phyloP scores from a whole-genome alignment of 192 early-diverging fungal species.

The Chytriomyces sp. region DNA sequence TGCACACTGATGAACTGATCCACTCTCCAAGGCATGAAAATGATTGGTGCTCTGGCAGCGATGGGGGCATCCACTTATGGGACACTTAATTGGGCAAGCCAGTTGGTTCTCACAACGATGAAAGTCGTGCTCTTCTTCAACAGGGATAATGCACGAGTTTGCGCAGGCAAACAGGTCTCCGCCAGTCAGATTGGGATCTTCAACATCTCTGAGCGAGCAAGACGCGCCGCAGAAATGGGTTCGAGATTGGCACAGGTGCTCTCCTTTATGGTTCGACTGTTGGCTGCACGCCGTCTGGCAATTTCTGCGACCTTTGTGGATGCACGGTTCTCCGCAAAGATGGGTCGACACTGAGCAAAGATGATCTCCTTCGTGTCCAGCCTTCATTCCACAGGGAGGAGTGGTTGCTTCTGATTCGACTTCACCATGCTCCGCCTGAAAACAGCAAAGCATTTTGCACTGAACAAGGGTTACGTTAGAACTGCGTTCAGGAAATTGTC shows the following conservation, averaged over 20 bases:
- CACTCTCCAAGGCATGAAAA: slow-evolving; percentile 11
- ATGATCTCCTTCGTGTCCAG: too few species aligned
- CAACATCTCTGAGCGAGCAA: slow-evolving; percentile 39
- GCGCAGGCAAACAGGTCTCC: not conserved
- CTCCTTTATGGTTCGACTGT: slow-evolving; percentile 19
- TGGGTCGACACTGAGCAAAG: too few species aligned
- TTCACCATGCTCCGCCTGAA: too few species aligned
- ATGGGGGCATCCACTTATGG: not conserved
- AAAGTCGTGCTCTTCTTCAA: not conserved
- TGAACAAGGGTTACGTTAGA: too few species aligned
- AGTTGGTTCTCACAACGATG: not conserved
- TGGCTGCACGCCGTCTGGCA: not conserved
- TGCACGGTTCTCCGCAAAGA: too few species aligned
- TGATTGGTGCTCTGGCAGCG: slow-evolving; percentile 11
- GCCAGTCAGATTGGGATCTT: not conserved
- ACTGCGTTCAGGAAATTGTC: too few species aligned
- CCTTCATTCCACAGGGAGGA: too few species aligned
- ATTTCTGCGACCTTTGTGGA: too few species aligned
- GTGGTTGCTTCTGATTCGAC: too few species aligned
- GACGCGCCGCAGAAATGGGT: slow-evolving; percentile 42
- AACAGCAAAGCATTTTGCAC: too few species aligned
- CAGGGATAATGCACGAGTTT: not conserved
- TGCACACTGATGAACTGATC: slow-evolving; percentile 37
- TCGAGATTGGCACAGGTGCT: slow-evolving; percentile 35
- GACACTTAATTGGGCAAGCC: slow-evolving; percentile 16